Conservation (phyloP, 495 filamentous ascomycete genomes). For the Annulohypoxylon bovei region DNA sequence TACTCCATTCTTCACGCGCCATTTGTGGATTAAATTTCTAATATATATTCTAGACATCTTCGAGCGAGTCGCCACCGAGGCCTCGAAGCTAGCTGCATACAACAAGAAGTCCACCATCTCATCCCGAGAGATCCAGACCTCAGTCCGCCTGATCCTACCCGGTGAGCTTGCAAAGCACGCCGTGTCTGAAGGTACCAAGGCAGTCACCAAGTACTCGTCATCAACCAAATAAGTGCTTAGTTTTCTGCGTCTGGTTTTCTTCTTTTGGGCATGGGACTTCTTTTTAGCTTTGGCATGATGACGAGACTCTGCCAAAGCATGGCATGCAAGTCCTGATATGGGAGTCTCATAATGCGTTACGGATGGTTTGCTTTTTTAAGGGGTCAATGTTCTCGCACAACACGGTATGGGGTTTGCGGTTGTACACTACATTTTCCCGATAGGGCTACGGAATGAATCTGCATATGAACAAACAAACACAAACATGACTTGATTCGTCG, state of each 20-base stretch:
- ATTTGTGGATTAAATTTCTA: constrained; percentile 38
- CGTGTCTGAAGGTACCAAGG: constrained; percentile 99
- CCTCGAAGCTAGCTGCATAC: constrained; percentile 98
- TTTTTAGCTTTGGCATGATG: constrained; percentile 69
- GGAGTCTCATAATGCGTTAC: constrained; percentile 88
- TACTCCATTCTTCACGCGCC: constrained; percentile 15
- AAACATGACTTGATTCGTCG: too few species aligned
- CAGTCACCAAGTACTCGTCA: constrained; percentile 99
- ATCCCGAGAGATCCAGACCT: constrained; percentile 98
- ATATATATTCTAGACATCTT: constrained; percentile 82
- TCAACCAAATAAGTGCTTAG: constrained; percentile 90
- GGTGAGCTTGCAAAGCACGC: constrained; percentile 99
- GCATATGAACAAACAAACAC: constrained; percentile 63
- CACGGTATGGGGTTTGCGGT: constrained; percentile 78
- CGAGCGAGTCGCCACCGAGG: constrained; percentile 98
- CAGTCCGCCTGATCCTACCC: constrained; percentile 96
- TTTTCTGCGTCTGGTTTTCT: constrained; percentile 56
- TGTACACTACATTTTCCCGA: constrained; percentile 82
- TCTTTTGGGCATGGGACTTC: constrained; percentile 63
- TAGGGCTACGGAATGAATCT: constrained; percentile 70
- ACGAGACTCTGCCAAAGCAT: constrained; percentile 68
- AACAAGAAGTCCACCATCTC: constrained; percentile 99
- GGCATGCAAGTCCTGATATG: constrained; percentile 65
- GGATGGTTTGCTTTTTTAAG: constrained; percentile 82
- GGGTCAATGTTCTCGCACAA: constrained; percentile 70